Base-by-base conservation (phyloP, 2,329 filamentous ascomycete genomes). In the Pyrenophora graminea region DNA sequence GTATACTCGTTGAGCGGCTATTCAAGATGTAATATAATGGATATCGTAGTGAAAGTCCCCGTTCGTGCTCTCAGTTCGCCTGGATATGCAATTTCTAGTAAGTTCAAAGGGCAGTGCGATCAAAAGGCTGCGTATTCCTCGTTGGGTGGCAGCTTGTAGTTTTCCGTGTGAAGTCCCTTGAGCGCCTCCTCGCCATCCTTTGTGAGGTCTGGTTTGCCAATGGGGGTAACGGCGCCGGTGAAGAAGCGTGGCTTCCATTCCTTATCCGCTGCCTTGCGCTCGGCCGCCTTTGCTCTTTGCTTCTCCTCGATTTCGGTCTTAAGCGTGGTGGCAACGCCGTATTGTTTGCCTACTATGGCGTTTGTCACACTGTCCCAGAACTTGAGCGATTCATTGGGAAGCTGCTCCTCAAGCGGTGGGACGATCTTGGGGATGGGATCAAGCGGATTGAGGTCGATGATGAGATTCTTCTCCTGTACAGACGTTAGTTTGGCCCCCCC, bases 221-320 rank as follows among this genome's bases (percentile, higher is more conserved):
- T 67, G 0, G 82, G 78, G 43, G 82, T 83, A n/a, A 84, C 79
- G 0, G 79, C 79, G 3, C 79, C 80, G 0, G 80, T 85, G 75
- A 99, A 99, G 76, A 96, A 99, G 37, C 91, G 81, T n/a, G 94
- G 94, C 60, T 86, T 80, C 86, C 90, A 99, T 30, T 84, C 82
- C 51, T 83, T 81, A 10, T 85, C 83, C 12, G 81, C 82, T 38
- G 81, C 81, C 69, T 93, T 88, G 37, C 94, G 82, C 69, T 93
- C 85, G 19, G 90, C 85, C 1, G 90, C 92, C 76, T 90, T 93
- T 65, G 89, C 84, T 27, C 94, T 82, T 76, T 99, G 94, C 37
- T 82, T 81, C 73, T 99, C 94, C 74, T 99, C 94, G 9, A 99
- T 84, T 65, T 96, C 91, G 53, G 91, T 85, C 78, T 99, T 99